Evolutionary conservation across 148 eudicot genomes (phyloP), one percentile per base, ranked within the genome.

Genomic region (Arbutus unedo): DNA sequence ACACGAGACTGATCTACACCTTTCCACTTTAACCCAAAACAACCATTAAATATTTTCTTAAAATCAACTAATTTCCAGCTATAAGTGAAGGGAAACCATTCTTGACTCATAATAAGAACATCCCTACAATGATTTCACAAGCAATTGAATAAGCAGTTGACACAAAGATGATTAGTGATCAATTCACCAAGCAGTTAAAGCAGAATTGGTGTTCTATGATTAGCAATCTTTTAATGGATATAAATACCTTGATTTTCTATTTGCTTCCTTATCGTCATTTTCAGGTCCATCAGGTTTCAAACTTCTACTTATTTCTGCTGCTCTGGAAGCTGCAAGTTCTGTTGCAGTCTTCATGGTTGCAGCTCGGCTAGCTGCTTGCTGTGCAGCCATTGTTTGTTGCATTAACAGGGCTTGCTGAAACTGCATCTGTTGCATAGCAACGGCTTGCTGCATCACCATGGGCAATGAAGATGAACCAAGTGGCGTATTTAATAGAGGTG

Each of bases 381-480:
- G 99, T 25, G 95, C 97, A 79, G 90, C 87, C 93, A 96, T 83
- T 43, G 97, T 87, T 87, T 94, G 97, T 88, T 96, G 99, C 99
- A 94, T 90, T 62, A 93, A 23, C 67, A 96, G 82, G 51, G 99
- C 95, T 86, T 96, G 99, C 91, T 96, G 99, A 88, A 93, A 96
- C 72, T 96, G 99, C 98, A 96, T 92, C 86, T 94, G 98, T 74
- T 96, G 99, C 98, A 93, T 87, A 54, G 95, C 99, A 41, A 96
- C 99, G 81, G 99, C 98, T 87, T 96, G 99, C 87, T 96, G 98
- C 99, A 96, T 96, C 86, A 90, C 91, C 88, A 91, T 79, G 31
- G 97, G 98, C 81, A 94, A 83, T 77, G 99, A 94, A 56, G 98
- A 92, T 19, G 98, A 87, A 81, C 86, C 87, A 81, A 80, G 78